A percentile compares a stretch with the other conserved stretches of the same genome.
phyloP scores from a whole-genome alignment of 2,329 filamentous ascomycete genomes.

The Penicillium sp. region DNA sequence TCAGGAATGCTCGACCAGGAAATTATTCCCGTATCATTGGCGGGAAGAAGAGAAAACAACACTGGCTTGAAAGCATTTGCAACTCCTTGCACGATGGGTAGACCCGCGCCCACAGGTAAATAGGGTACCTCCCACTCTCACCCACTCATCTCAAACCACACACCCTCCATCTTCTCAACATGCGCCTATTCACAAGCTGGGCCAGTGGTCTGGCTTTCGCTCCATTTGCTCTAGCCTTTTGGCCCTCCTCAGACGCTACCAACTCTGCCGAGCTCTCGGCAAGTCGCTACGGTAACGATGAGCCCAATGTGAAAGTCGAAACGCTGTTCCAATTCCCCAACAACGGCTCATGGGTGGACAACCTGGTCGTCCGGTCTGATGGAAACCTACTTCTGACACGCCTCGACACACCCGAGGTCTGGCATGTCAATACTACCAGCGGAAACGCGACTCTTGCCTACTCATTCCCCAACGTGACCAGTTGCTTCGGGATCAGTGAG shows the following conservation, averaged over 20 bases:
- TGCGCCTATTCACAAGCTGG: slow-evolving; percentile 9
- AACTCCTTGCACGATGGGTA: background rate
- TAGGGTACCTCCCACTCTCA: background rate
- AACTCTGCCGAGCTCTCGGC: background rate
- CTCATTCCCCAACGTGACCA: slow-evolving; percentile 21
- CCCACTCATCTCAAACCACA: too few species aligned
- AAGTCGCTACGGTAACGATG: slow-evolving; percentile 8
- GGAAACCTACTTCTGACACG: slow-evolving; percentile 24
- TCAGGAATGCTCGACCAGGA: background rate
- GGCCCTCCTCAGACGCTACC: background rate
- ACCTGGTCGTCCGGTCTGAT: slow-evolving; percentile 19
- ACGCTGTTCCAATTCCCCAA: slow-evolving; percentile 25
- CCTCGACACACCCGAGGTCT: slow-evolving; percentile 24
- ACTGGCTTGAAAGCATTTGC: background rate
- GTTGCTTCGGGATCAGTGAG: slow-evolving; percentile 26
- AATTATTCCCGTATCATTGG: background rate
- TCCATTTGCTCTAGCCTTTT: slow-evolving; percentile 12
- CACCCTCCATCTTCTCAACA: background rate
- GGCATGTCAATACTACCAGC: slow-evolving; percentile 19
- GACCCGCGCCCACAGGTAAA: background rate
- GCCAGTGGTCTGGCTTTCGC: slow-evolving; percentile 10
- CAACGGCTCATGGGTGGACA: slow-evolving; percentile 27
- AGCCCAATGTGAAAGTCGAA: slow-evolving; percentile 18
- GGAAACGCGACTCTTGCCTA: slow-evolving; percentile 20
- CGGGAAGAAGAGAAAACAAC: background rate